Evolutionary conservation across 2,329 filamentous ascomycete species (phyloP), one percentile per base, ranked within the genome.

Genomic region (Arthrobotrys musiformis): DNA sequence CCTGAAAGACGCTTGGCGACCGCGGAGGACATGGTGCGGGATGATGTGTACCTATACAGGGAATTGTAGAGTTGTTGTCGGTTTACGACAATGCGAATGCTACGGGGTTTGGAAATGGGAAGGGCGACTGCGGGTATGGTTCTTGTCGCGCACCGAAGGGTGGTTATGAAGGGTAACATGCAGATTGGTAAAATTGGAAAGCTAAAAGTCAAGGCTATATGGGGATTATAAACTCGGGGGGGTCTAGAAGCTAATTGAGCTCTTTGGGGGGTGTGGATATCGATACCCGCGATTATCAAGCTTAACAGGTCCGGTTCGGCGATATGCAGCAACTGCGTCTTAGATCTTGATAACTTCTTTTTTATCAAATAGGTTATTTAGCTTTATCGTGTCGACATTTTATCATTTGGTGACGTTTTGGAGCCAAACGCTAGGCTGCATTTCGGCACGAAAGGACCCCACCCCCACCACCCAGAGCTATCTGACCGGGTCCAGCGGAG

Each of bases 1-100:
- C 93, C 93, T 82, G 91, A 88, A 77, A 99, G 92, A 85, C 94
- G 93, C 84, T 93, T 91, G 79, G 88, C 88, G 85, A 92, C 90
- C 82, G 91, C 89, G 42, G 92, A 88, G 24, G 58, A 63, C 63
- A 68, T 75, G 46, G 3, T 54, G 69, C 50, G 52, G 58, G 56
- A 28, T n/a, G n/a, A n/a, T 44, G 68, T 35, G 37, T 33, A 46
- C 42, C 5, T 44, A 15, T 19, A 54, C 26, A 26, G 17, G 19
- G n/a, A 60, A 17, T 24, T 37, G 58, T 33, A 33, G 26, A 24
- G 64, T 5, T 13, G 48, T 60, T 40, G 24, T 19, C 17, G 37
- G 15, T 42, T 35, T 50, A 60, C 46, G 58, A n/a, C n/a, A n/a
- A n/a, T 48, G 48, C 22, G 1, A 28, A 19, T 26, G 19, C n/a